Conservation (phyloP, 1,284 basidiomycete genomes). For the Schizopora paradoxa region DNA sequence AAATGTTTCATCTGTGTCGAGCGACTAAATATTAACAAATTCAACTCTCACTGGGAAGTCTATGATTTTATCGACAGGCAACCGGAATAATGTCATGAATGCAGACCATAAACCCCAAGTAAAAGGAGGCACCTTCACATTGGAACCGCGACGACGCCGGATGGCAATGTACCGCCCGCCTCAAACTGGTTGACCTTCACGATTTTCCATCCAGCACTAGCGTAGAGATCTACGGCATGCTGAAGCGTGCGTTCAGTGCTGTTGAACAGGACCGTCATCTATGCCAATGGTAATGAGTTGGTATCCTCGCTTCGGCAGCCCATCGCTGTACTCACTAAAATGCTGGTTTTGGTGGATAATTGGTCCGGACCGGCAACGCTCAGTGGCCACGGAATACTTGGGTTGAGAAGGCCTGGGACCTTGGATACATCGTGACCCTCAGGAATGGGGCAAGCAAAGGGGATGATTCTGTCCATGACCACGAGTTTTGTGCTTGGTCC, state of each 20-base stretch:
- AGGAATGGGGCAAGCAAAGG: constrained; percentile 18
- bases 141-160: no score
- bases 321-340: constrained; percentile 4
- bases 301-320: no score
- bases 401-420: neutral
- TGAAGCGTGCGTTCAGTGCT: constrained; percentile 15
- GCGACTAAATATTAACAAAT: no score
- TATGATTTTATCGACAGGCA: no score
- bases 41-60: no score
- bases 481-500: constrained; percentile 24
- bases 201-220: constrained; percentile 14
- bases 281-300: neutral
- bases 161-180: no score
- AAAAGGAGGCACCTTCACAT: no score
- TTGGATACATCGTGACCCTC: neutral
- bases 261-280: constrained; percentile 15
- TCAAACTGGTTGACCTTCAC: constrained; percentile 6
- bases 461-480: constrained; percentile 24
- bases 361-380: no score
- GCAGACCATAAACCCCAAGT: no score
- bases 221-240: constrained; percentile 5
- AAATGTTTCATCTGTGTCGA: no score
- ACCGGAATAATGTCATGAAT: no score
- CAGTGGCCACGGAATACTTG: neutral
- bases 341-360: neutral